A percentile compares a stretch with the other conserved stretches of the same genome.
phyloP scores from a whole-genome alignment of 2,329 filamentous ascomycete species.

The Colletotrichum simmondsii region DNA sequence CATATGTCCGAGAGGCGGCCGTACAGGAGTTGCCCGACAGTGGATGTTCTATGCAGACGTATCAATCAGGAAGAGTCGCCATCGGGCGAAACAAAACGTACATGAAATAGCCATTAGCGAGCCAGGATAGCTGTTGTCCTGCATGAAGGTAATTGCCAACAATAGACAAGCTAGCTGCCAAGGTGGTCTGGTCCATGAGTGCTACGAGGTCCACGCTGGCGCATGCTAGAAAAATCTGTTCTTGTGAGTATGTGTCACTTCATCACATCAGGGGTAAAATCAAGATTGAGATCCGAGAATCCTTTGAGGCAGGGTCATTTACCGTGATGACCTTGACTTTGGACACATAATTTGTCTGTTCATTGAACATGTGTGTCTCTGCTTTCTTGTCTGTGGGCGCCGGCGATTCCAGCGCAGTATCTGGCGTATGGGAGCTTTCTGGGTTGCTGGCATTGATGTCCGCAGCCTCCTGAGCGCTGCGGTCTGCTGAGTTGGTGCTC shows the following conservation, averaged over 20 bases:
- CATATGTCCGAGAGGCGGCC: constrained; percentile 58
- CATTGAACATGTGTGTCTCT: constrained; percentile 54
- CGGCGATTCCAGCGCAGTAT: constrained; percentile 4
- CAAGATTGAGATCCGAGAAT: not conserved
- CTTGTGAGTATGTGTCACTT: too few species aligned
- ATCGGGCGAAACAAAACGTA: constrained; percentile 41
- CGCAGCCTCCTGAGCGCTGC: too few species aligned
- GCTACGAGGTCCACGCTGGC: constrained; percentile 65
- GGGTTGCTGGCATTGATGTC: too few species aligned
- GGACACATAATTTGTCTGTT: constrained; percentile 67
- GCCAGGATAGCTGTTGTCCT: constrained; percentile 63
- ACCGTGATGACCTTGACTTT: constrained; percentile 61
- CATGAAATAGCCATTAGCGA: constrained; percentile 67
- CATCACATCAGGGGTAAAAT: too few species aligned
- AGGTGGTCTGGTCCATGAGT: constrained; percentile 67
- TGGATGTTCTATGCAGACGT: constrained; percentile 49
- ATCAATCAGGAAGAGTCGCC: not conserved
- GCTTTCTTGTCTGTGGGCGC: constrained; percentile 36
- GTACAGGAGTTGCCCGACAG: constrained; percentile 58
- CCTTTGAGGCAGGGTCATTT: constrained; percentile 1
- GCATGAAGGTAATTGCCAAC: constrained; percentile 62
- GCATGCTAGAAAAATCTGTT: constrained; percentile 66
- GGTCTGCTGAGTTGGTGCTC: too few species aligned
- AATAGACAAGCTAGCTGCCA: constrained; percentile 65
- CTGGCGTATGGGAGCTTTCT: too few species aligned